Percentiles rank a stretch among this genome's conserved stretches.
These are phyloP conservation scores for Neopestalotiopsis rosae DNA, from an alignment of 2,329 filamentous ascomycete genomes.

Conservation along the genomic window DNA sequence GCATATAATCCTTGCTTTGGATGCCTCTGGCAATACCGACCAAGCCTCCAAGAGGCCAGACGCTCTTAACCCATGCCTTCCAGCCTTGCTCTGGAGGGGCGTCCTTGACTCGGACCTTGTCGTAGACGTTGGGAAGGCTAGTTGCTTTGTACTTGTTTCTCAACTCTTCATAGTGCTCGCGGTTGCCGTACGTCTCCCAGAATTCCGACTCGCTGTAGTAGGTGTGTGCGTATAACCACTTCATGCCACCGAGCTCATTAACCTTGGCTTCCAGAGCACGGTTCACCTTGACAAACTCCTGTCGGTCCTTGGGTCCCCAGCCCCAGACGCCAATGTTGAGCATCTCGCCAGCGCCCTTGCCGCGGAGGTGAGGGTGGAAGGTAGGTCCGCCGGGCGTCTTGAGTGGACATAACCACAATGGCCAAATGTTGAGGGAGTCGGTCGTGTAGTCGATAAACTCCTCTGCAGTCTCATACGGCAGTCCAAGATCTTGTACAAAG, in stretches of 20 bases:
- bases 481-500: slow-evolving; percentile 71
- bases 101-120: slow-evolving; percentile 69
- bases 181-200: slow-evolving; percentile 66
- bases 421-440: slow-evolving; percentile 59
- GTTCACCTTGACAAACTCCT: slow-evolving; percentile 72
- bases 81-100: slow-evolving; percentile 46
- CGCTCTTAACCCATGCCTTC: slow-evolving; percentile 50
- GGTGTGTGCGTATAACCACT: slow-evolving; percentile 87
- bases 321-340: slow-evolving; percentile 81
- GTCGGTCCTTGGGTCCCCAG: slow-evolving; percentile 63
- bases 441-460: slow-evolving; percentile 62
- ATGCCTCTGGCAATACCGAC: slow-evolving; percentile 66
- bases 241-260: slow-evolving; percentile 73
- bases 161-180: slow-evolving; percentile 65
- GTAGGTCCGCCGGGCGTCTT: slow-evolving; percentile 53
- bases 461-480: slow-evolving; percentile 58
- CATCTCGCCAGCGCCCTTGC: slow-evolving; percentile 40
- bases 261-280: slow-evolving; percentile 74
- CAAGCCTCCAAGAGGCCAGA: slow-evolving; percentile 62
- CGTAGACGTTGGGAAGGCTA: slow-evolving; percentile 69
- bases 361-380: slow-evolving; percentile 59
- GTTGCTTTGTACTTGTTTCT: slow-evolving; percentile 67
- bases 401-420: slow-evolving; percentile 64
- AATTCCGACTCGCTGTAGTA: slow-evolving; percentile 80
- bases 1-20: slow-evolving; percentile 58